Conservation (phyloP, 2,329 filamentous ascomycete genomes). For the Lachnellula suecica region DNA sequence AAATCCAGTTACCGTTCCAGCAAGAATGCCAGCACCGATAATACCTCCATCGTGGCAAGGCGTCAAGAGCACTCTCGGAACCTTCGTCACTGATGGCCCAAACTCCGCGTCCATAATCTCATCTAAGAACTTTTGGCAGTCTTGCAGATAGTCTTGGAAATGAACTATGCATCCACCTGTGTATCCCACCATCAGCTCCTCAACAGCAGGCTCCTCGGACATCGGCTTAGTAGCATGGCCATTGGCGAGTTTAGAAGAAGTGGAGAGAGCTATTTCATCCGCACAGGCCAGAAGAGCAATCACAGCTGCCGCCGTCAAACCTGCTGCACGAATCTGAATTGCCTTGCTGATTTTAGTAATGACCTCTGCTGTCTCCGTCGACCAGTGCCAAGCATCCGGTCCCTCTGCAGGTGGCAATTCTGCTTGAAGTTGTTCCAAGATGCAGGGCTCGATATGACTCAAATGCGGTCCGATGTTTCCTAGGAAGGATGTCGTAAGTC, state of each 20-base stretch:
- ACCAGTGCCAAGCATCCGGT: slow-evolving; percentile 59
- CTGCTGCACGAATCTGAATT: slow-evolving; percentile 71
- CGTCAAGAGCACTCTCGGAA: slow-evolving; percentile 46
- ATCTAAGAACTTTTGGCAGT: slow-evolving; percentile 70
- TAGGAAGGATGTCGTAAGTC: slow-evolving; percentile 67
- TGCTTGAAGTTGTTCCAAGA: slow-evolving; percentile 46
- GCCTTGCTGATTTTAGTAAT: slow-evolving; percentile 68
- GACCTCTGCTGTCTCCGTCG: slow-evolving; percentile 53
- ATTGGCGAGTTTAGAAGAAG: slow-evolving; percentile 15
- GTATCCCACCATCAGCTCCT: slow-evolving; percentile 74
- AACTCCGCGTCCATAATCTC: slow-evolving; percentile 45
- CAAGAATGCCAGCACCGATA: slow-evolving; percentile 60
- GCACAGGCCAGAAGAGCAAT: slow-evolving; percentile 69
- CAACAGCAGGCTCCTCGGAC: slow-evolving; percentile 32
- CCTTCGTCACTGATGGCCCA: slow-evolving; percentile 16
- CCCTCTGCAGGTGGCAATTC: slow-evolving; percentile 54
- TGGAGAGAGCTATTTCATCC: slow-evolving; percentile 54
- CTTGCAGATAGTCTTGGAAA: slow-evolving; percentile 70
- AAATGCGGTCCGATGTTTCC: slow-evolving; percentile 64
- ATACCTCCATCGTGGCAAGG: slow-evolving; percentile 63
- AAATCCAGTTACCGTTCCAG: slow-evolving; percentile 34
- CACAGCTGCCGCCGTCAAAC: slow-evolving; percentile 70
- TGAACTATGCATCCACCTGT: slow-evolving; percentile 80
- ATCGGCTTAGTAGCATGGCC: background rate
- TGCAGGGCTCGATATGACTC: slow-evolving; percentile 29